These are phyloP conservation scores for Hebeloma cylindrosporum DNA, from an alignment of 768 basidiomycete species.

Conservation along the genomic window DNA sequence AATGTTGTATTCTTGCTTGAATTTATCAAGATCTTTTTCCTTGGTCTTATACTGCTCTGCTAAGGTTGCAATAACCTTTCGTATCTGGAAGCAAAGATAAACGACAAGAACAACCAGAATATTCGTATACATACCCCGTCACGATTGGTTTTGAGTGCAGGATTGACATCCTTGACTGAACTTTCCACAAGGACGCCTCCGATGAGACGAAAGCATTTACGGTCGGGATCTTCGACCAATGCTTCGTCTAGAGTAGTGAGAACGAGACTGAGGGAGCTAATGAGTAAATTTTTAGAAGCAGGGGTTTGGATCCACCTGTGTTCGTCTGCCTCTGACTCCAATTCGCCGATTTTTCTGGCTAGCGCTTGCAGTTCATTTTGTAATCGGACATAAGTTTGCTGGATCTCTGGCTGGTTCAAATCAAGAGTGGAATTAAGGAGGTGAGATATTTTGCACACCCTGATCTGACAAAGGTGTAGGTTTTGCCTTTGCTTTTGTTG, in stretches of 20 bases:
- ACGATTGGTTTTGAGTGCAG: constrained; percentile 84
- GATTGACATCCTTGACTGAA: constrained; percentile 93
- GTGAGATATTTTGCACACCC: constrained; percentile 47
- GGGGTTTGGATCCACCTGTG: constrained; percentile 63
- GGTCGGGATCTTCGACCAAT: constrained; percentile 76
- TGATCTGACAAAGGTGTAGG: constrained; percentile 61
- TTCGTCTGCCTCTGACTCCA: constrained; percentile 95
- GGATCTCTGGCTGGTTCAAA: constrained; percentile 70
- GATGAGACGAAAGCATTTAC: constrained; percentile 95
- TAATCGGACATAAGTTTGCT: constrained; percentile 75
- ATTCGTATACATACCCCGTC: constrained; percentile 64
- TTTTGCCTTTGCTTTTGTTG: constrained; percentile 61
- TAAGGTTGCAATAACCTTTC: constrained; percentile 73
- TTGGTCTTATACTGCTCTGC: constrained; percentile 87
- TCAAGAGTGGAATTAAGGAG: constrained; percentile 33
- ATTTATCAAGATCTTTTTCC: constrained; percentile 78
- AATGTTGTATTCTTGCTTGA: constrained; percentile 78
- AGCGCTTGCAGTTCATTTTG: constrained; percentile 91
- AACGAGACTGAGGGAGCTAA: constrained; percentile 62
- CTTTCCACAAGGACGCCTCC: constrained; percentile 95
- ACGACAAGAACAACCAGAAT: constrained; percentile 6
- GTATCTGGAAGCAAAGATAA: constrained; percentile 56
- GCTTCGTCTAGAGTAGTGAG: constrained; percentile 84
- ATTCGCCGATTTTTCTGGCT: constrained; percentile 92
- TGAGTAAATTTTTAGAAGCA: not conserved